Base-by-base conservation (phyloP, 257 asterid genomes). In the Coffea eugenioides region DNA sequence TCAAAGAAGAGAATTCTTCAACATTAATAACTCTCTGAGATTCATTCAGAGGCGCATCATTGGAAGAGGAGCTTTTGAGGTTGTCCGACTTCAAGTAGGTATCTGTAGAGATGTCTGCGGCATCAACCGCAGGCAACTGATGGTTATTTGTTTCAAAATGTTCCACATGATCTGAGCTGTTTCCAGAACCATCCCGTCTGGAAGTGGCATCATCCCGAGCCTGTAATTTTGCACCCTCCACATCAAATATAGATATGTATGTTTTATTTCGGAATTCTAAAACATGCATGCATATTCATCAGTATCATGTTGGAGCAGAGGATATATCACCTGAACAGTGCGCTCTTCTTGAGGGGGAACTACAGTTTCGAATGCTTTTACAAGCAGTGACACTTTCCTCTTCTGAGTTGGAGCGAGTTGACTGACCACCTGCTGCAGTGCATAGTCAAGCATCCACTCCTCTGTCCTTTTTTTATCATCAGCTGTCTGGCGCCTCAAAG, bases 371-470 rank as follows among this genome's bases (percentile, higher is more conserved):
- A 96, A 96, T n/a, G 99, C 99, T 89, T 85, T 90, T 72, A 94
- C 97, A 54, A 96, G 97, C 83, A 96, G 84, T 4, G 92, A 83
- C 64, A 96, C 99, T 82, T 92, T 96, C 64, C 80, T 87, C 86
- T 92, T 94, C 87, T 96, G 97, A 81, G 93, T 91, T 1, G 99
- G 99, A 76, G 93, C 97, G n/a, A 96, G 97, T 86, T 94, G 90
- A 75, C 88, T 71, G 77, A 96, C 92, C 20, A 95, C 99, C 83
- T 90, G 98, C 80, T 90, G 97, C 86, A 96, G 92, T 21, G 99
- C 98, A 21, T 91, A 94, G 79, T 96, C 99, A 77, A 96, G 97
- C 99, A 96, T 96, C 99, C 99, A 96, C 61, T 94, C 97, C 69
- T 96, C 97, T 39, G 89, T 78, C 43, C 52, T 91, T 78, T 88